Percentiles rank a stretch among this genome's conserved stretches.
phyloP scores from a whole-genome alignment of 257 asterid genomes.

The Nicotiana attenuata region DNA sequence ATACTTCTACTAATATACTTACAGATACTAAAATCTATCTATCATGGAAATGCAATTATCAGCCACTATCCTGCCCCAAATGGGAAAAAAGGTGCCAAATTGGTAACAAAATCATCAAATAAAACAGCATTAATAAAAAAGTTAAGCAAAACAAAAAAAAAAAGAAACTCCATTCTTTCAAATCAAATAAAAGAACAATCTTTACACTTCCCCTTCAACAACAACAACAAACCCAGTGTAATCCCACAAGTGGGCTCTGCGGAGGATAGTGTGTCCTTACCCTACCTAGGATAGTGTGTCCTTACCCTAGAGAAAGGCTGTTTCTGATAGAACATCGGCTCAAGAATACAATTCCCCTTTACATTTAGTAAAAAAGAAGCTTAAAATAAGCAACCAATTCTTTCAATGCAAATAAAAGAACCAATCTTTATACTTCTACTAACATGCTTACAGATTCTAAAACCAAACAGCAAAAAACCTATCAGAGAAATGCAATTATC shows the following conservation, averaged over 20 bases:
- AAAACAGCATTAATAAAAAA: too few relatives aligned
- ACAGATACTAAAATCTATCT: neutral
- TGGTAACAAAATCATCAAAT: too few relatives aligned
- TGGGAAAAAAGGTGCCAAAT: too few relatives aligned
- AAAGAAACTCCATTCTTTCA: neutral
- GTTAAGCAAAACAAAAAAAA: too few relatives aligned
- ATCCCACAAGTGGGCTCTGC: accelerated
- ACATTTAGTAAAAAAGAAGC: neutral
- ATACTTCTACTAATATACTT: neutral
- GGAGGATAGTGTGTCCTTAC: neutral
- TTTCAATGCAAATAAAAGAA: neutral
- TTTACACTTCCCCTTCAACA: neutral
- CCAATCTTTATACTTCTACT: neutral
- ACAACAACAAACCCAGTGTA: too few relatives aligned
- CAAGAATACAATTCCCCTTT: neutral
- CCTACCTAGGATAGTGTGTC: neutral
- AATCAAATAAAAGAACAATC: slow-evolving; percentile 11
- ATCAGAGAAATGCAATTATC: too few relatives aligned
- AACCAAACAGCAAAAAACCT: too few relatives aligned
- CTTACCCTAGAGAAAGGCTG: too few relatives aligned
- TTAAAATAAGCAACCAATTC: neutral
- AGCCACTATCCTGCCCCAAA: too few relatives aligned
- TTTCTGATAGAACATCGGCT: too few relatives aligned
- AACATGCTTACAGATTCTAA: neutral
- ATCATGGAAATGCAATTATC: too few relatives aligned